Conservation (phyloP, 78 protist species). For the Monosiga brevicollis region DNA sequence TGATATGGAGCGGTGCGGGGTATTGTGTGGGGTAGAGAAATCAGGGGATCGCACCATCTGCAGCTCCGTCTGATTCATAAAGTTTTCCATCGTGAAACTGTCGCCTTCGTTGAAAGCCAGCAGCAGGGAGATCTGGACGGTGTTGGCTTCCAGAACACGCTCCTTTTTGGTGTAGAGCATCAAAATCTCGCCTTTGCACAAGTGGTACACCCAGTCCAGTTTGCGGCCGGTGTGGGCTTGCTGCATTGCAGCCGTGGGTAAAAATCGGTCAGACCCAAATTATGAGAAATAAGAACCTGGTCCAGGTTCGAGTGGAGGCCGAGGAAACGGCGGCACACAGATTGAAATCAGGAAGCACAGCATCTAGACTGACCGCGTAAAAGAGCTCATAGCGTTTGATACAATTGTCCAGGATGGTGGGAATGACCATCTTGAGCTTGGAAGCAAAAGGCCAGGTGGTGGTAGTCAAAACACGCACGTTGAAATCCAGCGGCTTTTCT, state of each 20-base stretch:
- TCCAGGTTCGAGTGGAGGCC: background rate
- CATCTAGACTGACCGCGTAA: background rate
- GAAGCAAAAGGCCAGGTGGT: slow-evolving; percentile 70
- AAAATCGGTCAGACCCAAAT: background rate
- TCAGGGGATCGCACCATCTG: no score
- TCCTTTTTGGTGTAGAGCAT: background rate
- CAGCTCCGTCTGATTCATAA: no score
- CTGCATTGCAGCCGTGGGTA: no score
- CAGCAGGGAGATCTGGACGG: slow-evolving; percentile 63
- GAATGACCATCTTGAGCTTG: slow-evolving; percentile 38
- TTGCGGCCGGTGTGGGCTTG: slow-evolving; percentile 61
- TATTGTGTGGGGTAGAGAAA: no score
- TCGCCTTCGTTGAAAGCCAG: slow-evolving; percentile 56
- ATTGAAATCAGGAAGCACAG: background rate
- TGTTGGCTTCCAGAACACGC: slow-evolving; percentile 34
- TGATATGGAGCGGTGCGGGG: no score
- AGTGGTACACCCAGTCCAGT: slow-evolving; percentile 68
- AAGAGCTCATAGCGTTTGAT: slow-evolving; percentile 2
- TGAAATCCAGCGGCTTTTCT: slow-evolving; percentile 60
- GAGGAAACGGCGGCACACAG: background rate
- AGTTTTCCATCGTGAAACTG: no score
- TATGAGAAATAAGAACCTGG: background rate
- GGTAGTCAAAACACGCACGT: slow-evolving; percentile 53
- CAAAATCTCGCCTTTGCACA: slow-evolving; percentile 63
- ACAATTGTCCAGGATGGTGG: slow-evolving; percentile 22